Evolutionary conservation across 495 filamentous ascomycete species (phyloP), one percentile per base, ranked within the genome.

Genomic region (Penicillium ochrochloron): DNA sequence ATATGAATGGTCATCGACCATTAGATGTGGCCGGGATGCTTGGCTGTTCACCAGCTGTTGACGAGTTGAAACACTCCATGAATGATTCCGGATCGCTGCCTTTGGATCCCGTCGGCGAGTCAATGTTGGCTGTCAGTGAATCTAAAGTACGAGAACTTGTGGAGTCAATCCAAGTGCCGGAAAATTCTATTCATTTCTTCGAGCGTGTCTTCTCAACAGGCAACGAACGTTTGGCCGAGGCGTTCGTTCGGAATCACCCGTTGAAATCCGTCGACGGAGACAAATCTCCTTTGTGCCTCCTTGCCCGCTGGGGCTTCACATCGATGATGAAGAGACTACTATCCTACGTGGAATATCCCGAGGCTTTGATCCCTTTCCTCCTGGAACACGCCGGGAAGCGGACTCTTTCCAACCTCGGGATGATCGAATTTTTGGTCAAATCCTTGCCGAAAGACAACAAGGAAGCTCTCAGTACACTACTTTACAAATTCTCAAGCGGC

Each of bases 1-100:
- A 44, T 44, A 17, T 19, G 41, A 44, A 44, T 44, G 17, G 41
- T 9, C 41, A 44, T 44, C 41, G 41, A 19, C 17, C 41, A 8
- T n/a, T 44, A 17, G 41, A 44, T 19, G 41, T 44, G 41, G 41
- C 41, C 5, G 41, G 19, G 17, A 44, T 44, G 41, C 41, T 44
- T n/a, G 41, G 41, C 6, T 44, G 41, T 44, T 44, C 41, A 44
- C 17, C 41, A n/a, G 41, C 41, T 44, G n/a, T 44, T 44, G 41
- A 19, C n/a, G 41, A 44, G 17, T 19, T 44, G 41, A 44, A 7
- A 44, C 17, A n/a, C 7, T 44, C 41, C n/a, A 8, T 19, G 41
- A 7, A 44, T n/a, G 41, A 44, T 44, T 14, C 14, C 41, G 7
- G 14, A 44, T 44, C 41, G 41, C 41, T 9, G n/a, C 0, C 41